Base-by-base conservation (phyloP, 2,329 filamentous ascomycete genomes). In the Paecilomyces variotii region DNA sequence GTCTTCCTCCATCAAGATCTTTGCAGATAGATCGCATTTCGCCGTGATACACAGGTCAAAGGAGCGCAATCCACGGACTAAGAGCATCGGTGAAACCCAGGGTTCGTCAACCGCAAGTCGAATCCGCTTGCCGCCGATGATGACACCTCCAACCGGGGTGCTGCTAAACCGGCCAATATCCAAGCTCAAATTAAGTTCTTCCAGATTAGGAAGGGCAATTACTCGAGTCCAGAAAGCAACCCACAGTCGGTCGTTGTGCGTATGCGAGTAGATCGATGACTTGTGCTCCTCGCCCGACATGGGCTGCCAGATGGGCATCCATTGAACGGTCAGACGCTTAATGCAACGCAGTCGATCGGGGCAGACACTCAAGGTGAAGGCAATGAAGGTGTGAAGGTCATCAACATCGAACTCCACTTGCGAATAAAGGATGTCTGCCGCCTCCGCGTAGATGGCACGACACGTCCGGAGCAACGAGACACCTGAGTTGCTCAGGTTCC, bases 21-120 rank as follows among this genome's bases (percentile, higher is more conserved):
- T 66, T 2, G 69, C 65, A 7, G 60, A 61, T 19, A 61, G 53
- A 64, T 74, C 72, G 60, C 70, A 73, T 25, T 67, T 61, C 1
- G 65, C 71, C 6, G 70, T 72, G 53, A 74, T 67, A 2, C 67
- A 72, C 52, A 74, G 51, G 51, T 74, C 72, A 59, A 74, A 73
- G 7, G 19, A 35, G 1, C 54, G 56, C 55, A 74, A 45, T 2
- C 71, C 72, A 0, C 70, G 53, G 10, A 74, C 66, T 11, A 49
- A 50, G 9, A 72, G 57, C 52, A 74, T 39, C 0, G 72, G 72
- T 14, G 59, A 24, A 19, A 72, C 61, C 72, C 72, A 74, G 4
- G 56, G 59, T 58, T 71, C 69, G 12, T 54, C 54, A 10, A 69
- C 58, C 4, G 57, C 60, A 28, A 74, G 65, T 14, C 63, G 65